Evolutionary conservation across 2,329 filamentous ascomycete genomes (phyloP).

Genomic region (Colletotrichum aenigma): DNA sequence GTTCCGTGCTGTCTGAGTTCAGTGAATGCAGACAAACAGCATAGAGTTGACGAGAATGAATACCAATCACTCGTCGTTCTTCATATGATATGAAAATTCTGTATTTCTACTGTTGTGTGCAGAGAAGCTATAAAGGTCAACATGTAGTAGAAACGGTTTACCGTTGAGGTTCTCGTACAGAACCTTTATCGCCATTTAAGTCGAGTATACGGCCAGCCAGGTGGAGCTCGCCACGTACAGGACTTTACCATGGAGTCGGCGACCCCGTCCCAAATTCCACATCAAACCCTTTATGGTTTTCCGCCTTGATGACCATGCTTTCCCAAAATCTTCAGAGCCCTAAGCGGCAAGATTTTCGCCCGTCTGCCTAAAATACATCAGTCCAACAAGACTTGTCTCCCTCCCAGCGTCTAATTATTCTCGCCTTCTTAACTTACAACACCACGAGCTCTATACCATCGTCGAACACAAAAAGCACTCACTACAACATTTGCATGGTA

Average conservation of each 20-base stretch:
- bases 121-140: neutral
- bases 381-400: neutral
- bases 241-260: neutral
- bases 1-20: neutral
- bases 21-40: neutral
- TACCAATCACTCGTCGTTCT: neutral
- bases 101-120: neutral
- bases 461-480: neutral
- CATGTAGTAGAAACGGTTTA: neutral
- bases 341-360: rapidly evolving
- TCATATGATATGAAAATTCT: neutral
- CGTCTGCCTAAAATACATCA: neutral
- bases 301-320: neutral
- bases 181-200: neutral
- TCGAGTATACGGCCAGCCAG: neutral
- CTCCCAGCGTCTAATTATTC: neutral
- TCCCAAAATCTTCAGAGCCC: neutral
- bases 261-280: neutral
- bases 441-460: neutral
- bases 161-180: neutral
- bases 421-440: neutral
- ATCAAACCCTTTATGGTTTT: neutral
- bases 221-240: neutral
- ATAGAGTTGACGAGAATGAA: neutral
- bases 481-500: neutral